Evolutionary conservation across 345 rosid species (phyloP).

Genomic region (Kernera saxatilis): DNA sequence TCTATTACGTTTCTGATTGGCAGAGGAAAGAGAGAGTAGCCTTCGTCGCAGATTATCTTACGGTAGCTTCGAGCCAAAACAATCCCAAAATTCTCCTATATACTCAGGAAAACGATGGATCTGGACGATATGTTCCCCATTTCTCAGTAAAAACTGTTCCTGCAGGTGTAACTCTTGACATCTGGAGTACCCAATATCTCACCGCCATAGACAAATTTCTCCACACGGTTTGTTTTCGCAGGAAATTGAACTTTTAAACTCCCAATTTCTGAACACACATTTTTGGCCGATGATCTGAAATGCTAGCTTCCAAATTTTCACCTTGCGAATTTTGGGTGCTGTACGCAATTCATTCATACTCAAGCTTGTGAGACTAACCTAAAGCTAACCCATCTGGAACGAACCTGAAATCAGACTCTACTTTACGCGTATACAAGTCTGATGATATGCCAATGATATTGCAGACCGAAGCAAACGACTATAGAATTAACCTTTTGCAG

Average conservation of each 20-base stretch:
- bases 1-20: not conserved
- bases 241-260: not conserved
- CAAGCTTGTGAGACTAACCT: not conserved
- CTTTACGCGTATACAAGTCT: not conserved
- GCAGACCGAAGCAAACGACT: not conserved
- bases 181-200: not conserved
- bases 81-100: not conserved
- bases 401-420: conserved; percentile 6
- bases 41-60: not conserved
- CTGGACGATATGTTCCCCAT: not conserved
- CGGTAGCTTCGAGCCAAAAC: not conserved
- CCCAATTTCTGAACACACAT: not conserved
- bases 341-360: conserved; percentile 10
- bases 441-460: not conserved
- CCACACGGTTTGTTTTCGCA: not conserved
- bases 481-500: not conserved
- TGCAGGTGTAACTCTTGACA: not conserved
- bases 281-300: not conserved
- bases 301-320: not conserved
- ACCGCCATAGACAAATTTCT: not conserved
- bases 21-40: not conserved
- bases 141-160: not conserved
- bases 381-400: not conserved
- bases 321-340: not conserved
- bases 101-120: not conserved